Evolutionary conservation across 495 filamentous ascomycete genomes (phyloP).

Genomic region (Aspergillus sclerotioniger): DNA sequence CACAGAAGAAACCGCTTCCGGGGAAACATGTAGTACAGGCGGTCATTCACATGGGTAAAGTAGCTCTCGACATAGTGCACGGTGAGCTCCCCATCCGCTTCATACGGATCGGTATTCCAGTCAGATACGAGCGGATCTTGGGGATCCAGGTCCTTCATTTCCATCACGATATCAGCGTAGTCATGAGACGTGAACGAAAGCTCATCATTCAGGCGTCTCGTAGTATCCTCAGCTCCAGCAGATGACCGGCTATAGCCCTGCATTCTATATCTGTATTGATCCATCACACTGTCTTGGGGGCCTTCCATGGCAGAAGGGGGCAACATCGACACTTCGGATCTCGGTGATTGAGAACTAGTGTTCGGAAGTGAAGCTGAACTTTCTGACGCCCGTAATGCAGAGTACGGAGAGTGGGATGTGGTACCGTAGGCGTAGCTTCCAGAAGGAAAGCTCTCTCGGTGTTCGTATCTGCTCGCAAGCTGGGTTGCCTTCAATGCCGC

Average conservation of each 20-base stretch:
- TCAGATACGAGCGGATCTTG: conserved; percentile 51
- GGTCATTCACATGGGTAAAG: conserved; percentile 53
- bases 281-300: conserved; percentile 25
- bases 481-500: conserved; percentile 29
- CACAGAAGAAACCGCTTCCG: conserved; percentile 50
- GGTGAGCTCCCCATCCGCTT: conserved; percentile 45
- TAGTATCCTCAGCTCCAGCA: conserved; percentile 15
- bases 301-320: conserved; percentile 31
- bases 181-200: conserved; percentile 19
- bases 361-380: conserved; percentile 38
- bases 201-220: conserved; percentile 15
- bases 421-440: conserved; percentile 27
- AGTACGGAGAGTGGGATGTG: conserved; percentile 33
- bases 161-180: conserved; percentile 36
- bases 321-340: conserved; percentile 33
- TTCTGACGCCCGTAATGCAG: conserved; percentile 33
- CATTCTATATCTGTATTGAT: conserved; percentile 23
- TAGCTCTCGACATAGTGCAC: conserved; percentile 54
- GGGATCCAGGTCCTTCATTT: conserved; percentile 30
- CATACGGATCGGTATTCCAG: conserved; percentile 66
- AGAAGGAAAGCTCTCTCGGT: conserved; percentile 22
- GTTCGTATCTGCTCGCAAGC: conserved; percentile 23
- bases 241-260: conserved; percentile 20
- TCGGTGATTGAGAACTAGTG: conserved; percentile 36
- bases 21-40: conserved; percentile 58